phyloP scores from a whole-genome alignment of 305 asterid genomes.

The Solanum hybrid region DNA sequence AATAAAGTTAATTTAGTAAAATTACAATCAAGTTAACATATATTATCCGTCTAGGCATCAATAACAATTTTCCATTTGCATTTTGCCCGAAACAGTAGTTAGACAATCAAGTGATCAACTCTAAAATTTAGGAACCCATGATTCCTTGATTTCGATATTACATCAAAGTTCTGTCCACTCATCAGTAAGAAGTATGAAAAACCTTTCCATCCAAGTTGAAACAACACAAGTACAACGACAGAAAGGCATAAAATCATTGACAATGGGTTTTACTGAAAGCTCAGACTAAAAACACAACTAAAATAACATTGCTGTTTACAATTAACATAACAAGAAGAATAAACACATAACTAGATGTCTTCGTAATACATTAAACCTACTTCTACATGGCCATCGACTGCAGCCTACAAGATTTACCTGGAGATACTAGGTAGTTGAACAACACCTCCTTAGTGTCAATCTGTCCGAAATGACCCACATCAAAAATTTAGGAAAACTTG shows the following conservation, averaged over 20 bases:
- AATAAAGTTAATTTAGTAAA: background rate
- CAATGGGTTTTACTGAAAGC: background rate
- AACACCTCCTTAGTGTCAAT: background rate
- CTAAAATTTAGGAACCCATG: background rate
- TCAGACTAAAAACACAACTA: background rate
- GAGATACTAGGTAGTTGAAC: background rate
- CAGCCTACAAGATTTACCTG: background rate
- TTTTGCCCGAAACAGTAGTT: background rate
- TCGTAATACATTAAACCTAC: background rate
- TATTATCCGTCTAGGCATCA: background rate
- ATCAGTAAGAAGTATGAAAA: background rate
- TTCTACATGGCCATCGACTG: background rate
- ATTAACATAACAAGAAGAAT: background rate
- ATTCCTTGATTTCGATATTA: background rate
- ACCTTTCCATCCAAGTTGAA: background rate
- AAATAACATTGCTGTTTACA: background rate
- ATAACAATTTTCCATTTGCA: background rate
- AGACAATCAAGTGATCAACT: background rate
- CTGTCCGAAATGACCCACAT: background rate
- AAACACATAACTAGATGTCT: background rate
- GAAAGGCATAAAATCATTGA: background rate
- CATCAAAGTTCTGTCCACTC: background rate
- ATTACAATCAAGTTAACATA: background rate
- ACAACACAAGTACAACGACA: background rate
- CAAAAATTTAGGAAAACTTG: background rate